phyloP scores from a whole-genome alignment of 441 rosid genomes.

The Erodium chrysanthum region DNA sequence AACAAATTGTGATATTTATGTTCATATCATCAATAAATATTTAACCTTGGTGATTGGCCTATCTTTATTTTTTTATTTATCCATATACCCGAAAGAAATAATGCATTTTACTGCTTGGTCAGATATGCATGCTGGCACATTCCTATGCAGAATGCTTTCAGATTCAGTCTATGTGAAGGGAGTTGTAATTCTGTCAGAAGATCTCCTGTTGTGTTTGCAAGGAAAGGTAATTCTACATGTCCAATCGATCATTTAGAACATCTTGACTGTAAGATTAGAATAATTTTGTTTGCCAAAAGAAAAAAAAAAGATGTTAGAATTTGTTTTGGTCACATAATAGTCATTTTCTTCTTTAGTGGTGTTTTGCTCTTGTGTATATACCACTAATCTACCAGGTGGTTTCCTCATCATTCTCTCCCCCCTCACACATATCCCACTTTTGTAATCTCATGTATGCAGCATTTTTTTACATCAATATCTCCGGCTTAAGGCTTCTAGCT shows the following conservation, averaged over 20 bases:
- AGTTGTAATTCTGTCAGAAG: neutral
- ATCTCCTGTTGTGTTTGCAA: neutral
- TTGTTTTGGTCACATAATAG: neutral
- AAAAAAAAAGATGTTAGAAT: neutral
- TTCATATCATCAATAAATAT: neutral
- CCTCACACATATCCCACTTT: neutral
- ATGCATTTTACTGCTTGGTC: neutral
- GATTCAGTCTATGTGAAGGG: slow-evolving; percentile 3
- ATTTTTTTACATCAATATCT: neutral
- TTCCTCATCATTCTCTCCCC: neutral
- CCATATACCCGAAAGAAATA: neutral
- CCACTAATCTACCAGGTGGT: neutral
- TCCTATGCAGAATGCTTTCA: slow-evolving; percentile 2
- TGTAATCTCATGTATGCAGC: neutral
- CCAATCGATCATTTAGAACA: neutral
- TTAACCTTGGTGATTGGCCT: neutral
- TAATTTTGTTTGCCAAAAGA: neutral
- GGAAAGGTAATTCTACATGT: neutral
- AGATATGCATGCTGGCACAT: slow-evolving; percentile 4
- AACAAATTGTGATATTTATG: neutral
- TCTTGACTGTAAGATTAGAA: neutral
- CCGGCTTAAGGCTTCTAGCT: neutral
- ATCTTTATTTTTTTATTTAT: neutral
- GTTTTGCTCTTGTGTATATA: neutral
- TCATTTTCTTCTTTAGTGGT: neutral